A percentile compares a stretch with the other conserved stretches of the same genome.
Evolutionary conservation across 116 monocot genomes (phyloP).

Genomic region (Posidonia oceanica): DNA sequence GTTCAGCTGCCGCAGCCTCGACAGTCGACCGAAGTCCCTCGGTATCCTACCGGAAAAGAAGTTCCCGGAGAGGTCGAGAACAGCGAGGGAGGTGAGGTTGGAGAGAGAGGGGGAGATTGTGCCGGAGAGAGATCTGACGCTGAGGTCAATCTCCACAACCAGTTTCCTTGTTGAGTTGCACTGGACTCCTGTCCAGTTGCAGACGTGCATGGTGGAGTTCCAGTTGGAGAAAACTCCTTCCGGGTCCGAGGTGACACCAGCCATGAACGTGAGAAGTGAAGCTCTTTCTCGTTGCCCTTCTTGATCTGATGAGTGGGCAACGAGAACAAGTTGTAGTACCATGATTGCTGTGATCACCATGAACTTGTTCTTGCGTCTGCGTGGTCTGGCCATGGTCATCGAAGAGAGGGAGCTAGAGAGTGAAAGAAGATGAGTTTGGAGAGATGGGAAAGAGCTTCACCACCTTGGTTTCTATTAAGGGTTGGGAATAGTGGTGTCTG

Average conservation of each 20-base stretch:
- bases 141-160: slow-evolving; percentile 37
- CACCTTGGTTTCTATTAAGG: not conserved
- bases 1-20: slow-evolving; percentile 36
- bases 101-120: slow-evolving; percentile 36
- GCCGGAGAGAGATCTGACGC: slow-evolving; percentile 29
- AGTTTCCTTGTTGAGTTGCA: slow-evolving; percentile 27
- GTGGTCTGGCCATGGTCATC: not conserved
- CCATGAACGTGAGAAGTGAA: slow-evolving; percentile 46
- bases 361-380: not conserved
- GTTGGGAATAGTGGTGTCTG: not conserved
- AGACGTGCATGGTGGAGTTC: slow-evolving; percentile 19
- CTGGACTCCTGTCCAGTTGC: slow-evolving; percentile 70
- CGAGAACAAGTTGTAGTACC: not conserved
- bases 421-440: not conserved
- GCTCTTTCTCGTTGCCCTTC: slow-evolving; percentile 18
- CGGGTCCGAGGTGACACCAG: slow-evolving; percentile 29
- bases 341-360: not conserved
- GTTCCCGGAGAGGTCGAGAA: slow-evolving; percentile 67
- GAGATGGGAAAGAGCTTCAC: not conserved
- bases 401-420: not conserved
- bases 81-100: slow-evolving; percentile 45
- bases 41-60: slow-evolving; percentile 47
- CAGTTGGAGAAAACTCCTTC: slow-evolving; percentile 29
- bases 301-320: not conserved
- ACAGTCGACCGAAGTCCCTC: slow-evolving; percentile 27